Evolutionary conservation across 2,329 filamentous ascomycete genomes (phyloP).

Genomic region (Botryotinia convoluta): DNA sequence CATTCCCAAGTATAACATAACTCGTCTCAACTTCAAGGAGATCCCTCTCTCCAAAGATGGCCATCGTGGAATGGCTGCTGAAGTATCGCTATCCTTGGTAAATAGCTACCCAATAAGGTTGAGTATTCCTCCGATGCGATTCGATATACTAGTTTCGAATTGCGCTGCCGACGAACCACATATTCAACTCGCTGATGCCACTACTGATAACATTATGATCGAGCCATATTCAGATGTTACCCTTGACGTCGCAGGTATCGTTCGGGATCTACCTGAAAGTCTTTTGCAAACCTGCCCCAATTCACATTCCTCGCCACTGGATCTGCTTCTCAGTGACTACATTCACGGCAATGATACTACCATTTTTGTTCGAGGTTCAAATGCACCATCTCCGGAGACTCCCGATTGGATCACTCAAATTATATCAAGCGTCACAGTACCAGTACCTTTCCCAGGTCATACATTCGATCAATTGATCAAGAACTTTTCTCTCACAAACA

Average conservation of each 20-base stretch:
- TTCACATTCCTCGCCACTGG: slow-evolving; percentile 76
- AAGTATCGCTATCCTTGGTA: slow-evolving; percentile 68
- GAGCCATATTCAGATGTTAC: slow-evolving; percentile 65
- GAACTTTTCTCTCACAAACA: slow-evolving; percentile 82
- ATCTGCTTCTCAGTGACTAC: slow-evolving; percentile 76
- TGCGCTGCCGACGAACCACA: slow-evolving; percentile 69
- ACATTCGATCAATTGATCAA: slow-evolving; percentile 80
- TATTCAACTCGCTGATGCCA: slow-evolving; percentile 76
- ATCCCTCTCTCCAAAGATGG: slow-evolving; percentile 50
- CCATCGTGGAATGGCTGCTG: slow-evolving; percentile 67
- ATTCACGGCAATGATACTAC: slow-evolving; percentile 76
- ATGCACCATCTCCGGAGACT: slow-evolving; percentile 61
- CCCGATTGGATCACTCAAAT: slow-evolving; percentile 82
- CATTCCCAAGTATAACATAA: slow-evolving; percentile 80
- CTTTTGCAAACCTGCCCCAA: slow-evolving; percentile 73
- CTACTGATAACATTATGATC: slow-evolving; percentile 65
- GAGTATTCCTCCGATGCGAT: slow-evolving; percentile 74
- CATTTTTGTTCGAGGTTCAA: slow-evolving; percentile 79
- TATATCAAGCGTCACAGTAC: slow-evolving; percentile 76
- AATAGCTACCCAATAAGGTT: slow-evolving; percentile 80
- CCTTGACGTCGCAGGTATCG: slow-evolving; percentile 67
- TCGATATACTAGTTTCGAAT: slow-evolving; percentile 81
- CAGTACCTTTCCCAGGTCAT: slow-evolving; percentile 78
- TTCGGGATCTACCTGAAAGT: slow-evolving; percentile 70
- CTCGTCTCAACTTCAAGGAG: slow-evolving; percentile 76